Percentiles rank a stretch among this genome's conserved stretches.
These are phyloP conservation scores for Laetiporus sulphureus DNA, from an alignment of 1,284 basidiomycete genomes.

Conservation along the genomic window DNA sequence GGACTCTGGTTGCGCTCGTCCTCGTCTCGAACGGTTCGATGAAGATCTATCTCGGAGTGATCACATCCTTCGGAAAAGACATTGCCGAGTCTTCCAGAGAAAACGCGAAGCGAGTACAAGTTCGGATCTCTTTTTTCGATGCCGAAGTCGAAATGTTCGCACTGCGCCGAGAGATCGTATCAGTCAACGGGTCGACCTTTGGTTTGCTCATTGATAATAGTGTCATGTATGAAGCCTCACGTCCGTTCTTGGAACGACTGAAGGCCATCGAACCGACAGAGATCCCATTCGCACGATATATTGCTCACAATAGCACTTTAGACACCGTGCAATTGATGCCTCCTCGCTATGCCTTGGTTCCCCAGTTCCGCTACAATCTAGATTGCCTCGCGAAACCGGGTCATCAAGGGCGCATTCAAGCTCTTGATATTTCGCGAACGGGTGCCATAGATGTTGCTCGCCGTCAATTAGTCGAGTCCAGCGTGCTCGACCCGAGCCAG, in stretches of 20 bases:
- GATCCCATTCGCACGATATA: constrained; percentile 22
- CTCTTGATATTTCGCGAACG: constrained; percentile 15
- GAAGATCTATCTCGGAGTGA: constrained; percentile 16
- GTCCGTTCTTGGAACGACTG: constrained; percentile 25
- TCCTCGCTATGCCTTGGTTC: constrained; percentile 23
- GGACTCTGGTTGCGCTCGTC: constrained; percentile 22
- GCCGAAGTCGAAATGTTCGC: constrained; percentile 24
- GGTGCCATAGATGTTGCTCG: constrained; percentile 32
- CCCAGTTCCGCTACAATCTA: constrained; percentile 22
- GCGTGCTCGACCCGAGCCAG: constrained; percentile 59
- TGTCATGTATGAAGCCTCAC: constrained; percentile 25
- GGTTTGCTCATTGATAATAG: constrained; percentile 24
- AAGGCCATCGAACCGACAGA: constrained; percentile 23
- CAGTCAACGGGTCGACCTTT: constrained; percentile 15
- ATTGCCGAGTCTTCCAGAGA: constrained; percentile 22
- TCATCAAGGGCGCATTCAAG: constrained; percentile 8
- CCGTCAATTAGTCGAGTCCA: constrained; percentile 33
- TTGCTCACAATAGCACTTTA: constrained; percentile 30
- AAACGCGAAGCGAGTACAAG: constrained; percentile 14
- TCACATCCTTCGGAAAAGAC: constrained; percentile 18
- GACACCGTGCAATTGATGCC: constrained; percentile 11
- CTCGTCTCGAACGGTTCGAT: constrained; percentile 9
- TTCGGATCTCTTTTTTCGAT: constrained; percentile 26
- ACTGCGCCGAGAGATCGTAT: constrained; percentile 16
- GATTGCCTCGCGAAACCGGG: constrained; percentile 29